These are phyloP conservation scores for Rhizophagus sp. DNA, from an alignment of 192 early-diverging fungal genomes.

Conservation along the genomic window DNA sequence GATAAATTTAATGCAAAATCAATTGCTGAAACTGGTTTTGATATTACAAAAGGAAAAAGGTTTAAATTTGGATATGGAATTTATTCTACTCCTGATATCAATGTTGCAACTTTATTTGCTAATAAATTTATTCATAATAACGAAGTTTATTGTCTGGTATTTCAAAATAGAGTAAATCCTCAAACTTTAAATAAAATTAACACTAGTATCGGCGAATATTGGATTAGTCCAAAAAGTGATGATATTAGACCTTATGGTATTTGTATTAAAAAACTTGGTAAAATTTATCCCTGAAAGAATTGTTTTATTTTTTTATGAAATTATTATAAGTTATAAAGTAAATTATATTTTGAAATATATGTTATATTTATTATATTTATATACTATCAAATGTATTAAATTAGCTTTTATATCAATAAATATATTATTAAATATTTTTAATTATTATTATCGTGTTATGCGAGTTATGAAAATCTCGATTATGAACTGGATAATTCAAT, in stretches of 20 bases:
- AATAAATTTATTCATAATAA: not conserved
- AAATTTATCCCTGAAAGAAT: not conserved
- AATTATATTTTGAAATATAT: too few species aligned
- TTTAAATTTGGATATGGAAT: constrained; percentile 6
- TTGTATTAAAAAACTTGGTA: constrained; percentile 14
- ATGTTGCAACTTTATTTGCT: not conserved
- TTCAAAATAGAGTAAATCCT: constrained; percentile 24
- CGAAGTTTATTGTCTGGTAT: not conserved
- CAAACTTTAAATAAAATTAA: not conserved
- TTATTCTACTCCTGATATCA: constrained; percentile 19
- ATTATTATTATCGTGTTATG: too few species aligned
- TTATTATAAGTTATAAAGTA: too few species aligned
- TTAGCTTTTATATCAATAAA: too few species aligned
- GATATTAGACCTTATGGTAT: constrained; percentile 20
- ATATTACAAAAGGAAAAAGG: not conserved
- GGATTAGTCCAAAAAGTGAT: not conserved
- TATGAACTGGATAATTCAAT: too few species aligned
- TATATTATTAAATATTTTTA: too few species aligned
- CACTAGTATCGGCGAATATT: not conserved
- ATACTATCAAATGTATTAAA: too few species aligned
- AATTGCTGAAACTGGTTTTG: not conserved
- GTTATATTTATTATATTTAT: too few species aligned
- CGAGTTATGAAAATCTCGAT: too few species aligned
- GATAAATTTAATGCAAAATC: not conserved
- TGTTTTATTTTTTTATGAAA: too few species aligned